Base-by-base conservation (phyloP, 2,329 filamentous ascomycete species). In the Sclerotinia trifoliorum region DNA sequence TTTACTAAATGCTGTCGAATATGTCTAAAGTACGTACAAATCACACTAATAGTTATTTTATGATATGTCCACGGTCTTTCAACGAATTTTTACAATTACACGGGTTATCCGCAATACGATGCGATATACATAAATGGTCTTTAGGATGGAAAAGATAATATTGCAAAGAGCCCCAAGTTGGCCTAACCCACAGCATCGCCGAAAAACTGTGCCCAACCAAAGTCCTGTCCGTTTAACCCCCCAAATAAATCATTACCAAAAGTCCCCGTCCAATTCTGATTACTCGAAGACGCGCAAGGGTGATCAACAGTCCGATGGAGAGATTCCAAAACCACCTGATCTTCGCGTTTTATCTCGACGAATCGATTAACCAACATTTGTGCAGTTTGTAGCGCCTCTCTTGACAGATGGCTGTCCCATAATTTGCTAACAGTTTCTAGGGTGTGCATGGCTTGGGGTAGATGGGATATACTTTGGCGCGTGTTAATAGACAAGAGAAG, bases 331-430 rank as follows among this genome's bases (percentile, higher is more conserved):
- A 67, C 35, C 24, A n/a, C 46, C 44, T 67, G 65, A 8, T 73
- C 71, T 58, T 65, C 66, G 3, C 56, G 68, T 61, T 54, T 70
- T 39, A 72, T 73, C 15, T 72, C 67, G 26, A 67, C 49, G 13
- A 71, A 71, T 42, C 61, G 70, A 52, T 72, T 61, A 2, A 73
- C 68, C 75, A 74, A 76, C 21, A 56, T 48, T 35, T 58, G 54
- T 2, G 72, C 71, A n/a, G 73, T 74, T 19, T 60, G 62, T 19
- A 75, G 57, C 11, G 74, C 71, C 49, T 75, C 74, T 13, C 66
- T 72, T 1, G 72, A 70, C 13, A 73, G 49, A 58, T 71, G 69
- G 1, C 70, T 70, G 39, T 73, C 57, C 35, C 68, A 74, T 26
- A 61, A 49, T 24, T 64, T 60, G 11, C 66, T 66, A 35, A 66